phyloP scores from a whole-genome alignment of 352 stramenopile species.

The Phytopythium kandeliae region DNA sequence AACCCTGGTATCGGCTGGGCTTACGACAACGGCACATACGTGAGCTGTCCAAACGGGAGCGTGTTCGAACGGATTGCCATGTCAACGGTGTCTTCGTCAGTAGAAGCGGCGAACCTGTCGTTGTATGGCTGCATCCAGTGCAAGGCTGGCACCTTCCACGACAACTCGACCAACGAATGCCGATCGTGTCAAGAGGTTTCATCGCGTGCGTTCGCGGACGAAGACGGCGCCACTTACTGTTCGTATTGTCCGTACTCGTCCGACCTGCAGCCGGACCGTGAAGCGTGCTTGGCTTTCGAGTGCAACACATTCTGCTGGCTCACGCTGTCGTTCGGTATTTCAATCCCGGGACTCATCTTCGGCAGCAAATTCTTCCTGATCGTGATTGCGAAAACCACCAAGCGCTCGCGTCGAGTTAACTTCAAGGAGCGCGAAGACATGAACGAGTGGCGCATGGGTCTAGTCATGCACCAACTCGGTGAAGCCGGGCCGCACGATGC shows the following conservation, averaged over 20 bases:
- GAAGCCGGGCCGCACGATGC: conserved; percentile 21
- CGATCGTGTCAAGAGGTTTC: conserved; percentile 36
- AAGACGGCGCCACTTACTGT: conserved; percentile 45
- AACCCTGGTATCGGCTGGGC: conserved; percentile 51
- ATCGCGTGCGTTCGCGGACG: conserved; percentile 37
- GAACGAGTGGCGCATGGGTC: conserved; percentile 61
- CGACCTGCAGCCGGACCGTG: conserved; percentile 26
- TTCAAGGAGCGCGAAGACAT: conserved; percentile 57
- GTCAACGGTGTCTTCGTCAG: conserved; percentile 6
- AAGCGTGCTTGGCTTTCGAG: conserved; percentile 34
- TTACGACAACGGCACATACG: conserved; percentile 21
- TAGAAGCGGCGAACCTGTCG: conserved; percentile 2
- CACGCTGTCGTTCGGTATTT: conserved; percentile 45
- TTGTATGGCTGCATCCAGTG: conserved; percentile 65
- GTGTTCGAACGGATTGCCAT: conserved; percentile 37
- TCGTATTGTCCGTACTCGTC: conserved; percentile 63
- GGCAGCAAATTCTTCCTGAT: conserved; percentile 44
- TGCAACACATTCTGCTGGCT: conserved; percentile 63
- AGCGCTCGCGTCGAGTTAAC: conserved; percentile 30
- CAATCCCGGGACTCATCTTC: conserved; percentile 45
- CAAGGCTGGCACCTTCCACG: conserved; percentile 45
- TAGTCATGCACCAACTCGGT: conserved; percentile 54
- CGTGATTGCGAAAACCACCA: conserved; percentile 33
- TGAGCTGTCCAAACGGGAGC: conserved; percentile 47
- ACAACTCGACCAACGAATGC: conserved; percentile 38